Evolutionary conservation across 2,329 filamentous ascomycete species (phyloP).

Genomic region (Chaetoscypha palmicola): DNA sequence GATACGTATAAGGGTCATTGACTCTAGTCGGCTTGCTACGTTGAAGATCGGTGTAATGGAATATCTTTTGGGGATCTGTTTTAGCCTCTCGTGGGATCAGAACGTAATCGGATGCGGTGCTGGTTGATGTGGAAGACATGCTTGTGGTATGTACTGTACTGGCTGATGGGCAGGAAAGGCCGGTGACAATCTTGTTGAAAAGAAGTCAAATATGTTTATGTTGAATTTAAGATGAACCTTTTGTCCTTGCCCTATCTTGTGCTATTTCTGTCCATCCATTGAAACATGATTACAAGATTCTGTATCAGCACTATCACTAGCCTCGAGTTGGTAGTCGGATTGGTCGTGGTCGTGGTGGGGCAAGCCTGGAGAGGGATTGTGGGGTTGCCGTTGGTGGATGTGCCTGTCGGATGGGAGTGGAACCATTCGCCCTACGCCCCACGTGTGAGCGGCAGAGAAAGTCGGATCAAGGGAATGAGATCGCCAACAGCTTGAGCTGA

Average conservation of each 20-base stretch:
- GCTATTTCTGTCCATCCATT: neutral
- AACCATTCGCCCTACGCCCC: too few species aligned
- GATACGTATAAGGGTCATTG: slow-evolving; percentile 49
- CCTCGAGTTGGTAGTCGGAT: neutral
- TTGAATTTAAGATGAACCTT: neutral
- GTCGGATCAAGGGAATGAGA: too few species aligned
- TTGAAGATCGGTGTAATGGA: slow-evolving; percentile 53
- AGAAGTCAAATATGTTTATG: neutral
- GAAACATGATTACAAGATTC: neutral
- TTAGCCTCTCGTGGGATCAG: slow-evolving; percentile 10
- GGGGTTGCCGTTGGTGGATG: neutral
- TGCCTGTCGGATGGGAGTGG: too few species aligned
- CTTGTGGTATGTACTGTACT: neutral
- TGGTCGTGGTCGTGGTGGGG: neutral
- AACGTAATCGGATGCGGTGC: slow-evolving; percentile 6
- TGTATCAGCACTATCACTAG: neutral
- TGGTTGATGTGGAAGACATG: slow-evolving; percentile 1
- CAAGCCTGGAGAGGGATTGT: neutral
- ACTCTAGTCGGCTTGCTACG: slow-evolving; percentile 45
- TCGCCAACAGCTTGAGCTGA: too few species aligned
- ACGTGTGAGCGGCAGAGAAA: too few species aligned
- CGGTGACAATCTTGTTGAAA: neutral
- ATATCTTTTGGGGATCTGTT: slow-evolving; percentile 41
- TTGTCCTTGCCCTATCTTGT: neutral
- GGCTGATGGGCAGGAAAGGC: neutral